These are phyloP conservation scores for Brassica hybrid DNA, from an alignment of 441 rosid genomes.

Conservation along the genomic window DNA sequence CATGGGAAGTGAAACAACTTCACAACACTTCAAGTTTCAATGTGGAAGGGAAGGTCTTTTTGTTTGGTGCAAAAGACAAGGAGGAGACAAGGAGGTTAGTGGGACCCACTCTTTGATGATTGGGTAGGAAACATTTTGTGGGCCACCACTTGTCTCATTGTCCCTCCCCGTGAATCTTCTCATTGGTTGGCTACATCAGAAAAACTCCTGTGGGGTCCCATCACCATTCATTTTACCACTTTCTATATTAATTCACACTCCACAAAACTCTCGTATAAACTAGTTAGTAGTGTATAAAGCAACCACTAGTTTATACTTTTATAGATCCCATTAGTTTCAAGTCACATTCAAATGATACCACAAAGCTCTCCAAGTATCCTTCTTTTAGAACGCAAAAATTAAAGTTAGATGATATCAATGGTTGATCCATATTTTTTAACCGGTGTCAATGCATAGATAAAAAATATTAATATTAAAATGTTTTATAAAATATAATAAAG, in stretches of 20 bases:
- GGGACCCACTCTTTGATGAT: conserved; percentile 52
- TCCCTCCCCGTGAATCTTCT: conserved; percentile 39
- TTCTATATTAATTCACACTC: conserved; percentile 27
- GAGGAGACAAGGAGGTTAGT: conserved; percentile 45
- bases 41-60: conserved; percentile 18
- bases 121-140: conserved; percentile 53
- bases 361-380: conserved; percentile 15
- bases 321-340: conserved; percentile 37
- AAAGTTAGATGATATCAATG: no score
- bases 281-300: conserved; percentile 24
- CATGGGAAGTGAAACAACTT: conserved; percentile 40
- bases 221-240: conserved; percentile 32
- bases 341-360: conserved; percentile 18
- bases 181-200: conserved; percentile 36
- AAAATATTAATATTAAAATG: no score
- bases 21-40: conserved; percentile 43
- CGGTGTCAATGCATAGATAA: no score
- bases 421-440: no score
- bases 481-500: no score
- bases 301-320: conserved; percentile 31
- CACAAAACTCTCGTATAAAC: conserved; percentile 32
- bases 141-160: conserved; percentile 55
- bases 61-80: conserved; percentile 36
- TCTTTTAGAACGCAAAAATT: conserved; percentile 13
- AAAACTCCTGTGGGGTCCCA: conserved; percentile 22